Percentiles rank a stretch among this genome's conserved stretches.
Evolutionary conservation across 2,329 filamentous ascomycete species (phyloP).

Genomic region (Amauroascus niger): DNA sequence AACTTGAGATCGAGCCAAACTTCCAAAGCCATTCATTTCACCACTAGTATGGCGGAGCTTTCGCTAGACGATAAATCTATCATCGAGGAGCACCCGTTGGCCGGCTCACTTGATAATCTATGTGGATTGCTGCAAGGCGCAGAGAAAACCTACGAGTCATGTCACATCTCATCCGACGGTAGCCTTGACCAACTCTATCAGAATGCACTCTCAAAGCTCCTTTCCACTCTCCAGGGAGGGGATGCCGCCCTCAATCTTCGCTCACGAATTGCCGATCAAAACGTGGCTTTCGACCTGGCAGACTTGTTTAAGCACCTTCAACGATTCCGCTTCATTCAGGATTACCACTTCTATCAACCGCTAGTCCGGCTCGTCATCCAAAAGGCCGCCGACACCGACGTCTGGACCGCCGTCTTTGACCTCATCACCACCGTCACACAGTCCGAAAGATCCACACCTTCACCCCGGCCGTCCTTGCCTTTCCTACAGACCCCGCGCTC

Average conservation of each 20-base stretch:
- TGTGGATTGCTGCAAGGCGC: neutral
- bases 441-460: conserved; percentile 20
- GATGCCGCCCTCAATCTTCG: neutral
- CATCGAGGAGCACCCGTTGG: neutral
- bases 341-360: conserved; percentile 6
- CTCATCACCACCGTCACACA: conserved; percentile 1
- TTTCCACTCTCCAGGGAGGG: neutral
- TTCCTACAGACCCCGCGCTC: conserved; percentile 22
- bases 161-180: neutral
- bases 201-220: neutral
- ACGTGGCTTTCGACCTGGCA: neutral
- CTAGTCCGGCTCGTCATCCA: conserved; percentile 9
- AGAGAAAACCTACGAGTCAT: neutral
- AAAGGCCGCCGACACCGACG: neutral
- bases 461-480: conserved; percentile 7
- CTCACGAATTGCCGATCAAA: neutral
- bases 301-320: neutral
- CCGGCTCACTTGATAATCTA: neutral
- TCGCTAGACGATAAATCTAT: neutral
- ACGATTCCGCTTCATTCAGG: neutral
- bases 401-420: conserved; percentile 3
- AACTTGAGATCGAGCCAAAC: too few species aligned
- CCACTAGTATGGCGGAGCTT: neutral
- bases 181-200: neutral
- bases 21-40: too few species aligned